A percentile compares a stretch with the other conserved stretches of the same genome.
Evolutionary conservation across 2,329 filamentous ascomycete species (phyloP).

Genomic region (Nemania abortiva): DNA sequence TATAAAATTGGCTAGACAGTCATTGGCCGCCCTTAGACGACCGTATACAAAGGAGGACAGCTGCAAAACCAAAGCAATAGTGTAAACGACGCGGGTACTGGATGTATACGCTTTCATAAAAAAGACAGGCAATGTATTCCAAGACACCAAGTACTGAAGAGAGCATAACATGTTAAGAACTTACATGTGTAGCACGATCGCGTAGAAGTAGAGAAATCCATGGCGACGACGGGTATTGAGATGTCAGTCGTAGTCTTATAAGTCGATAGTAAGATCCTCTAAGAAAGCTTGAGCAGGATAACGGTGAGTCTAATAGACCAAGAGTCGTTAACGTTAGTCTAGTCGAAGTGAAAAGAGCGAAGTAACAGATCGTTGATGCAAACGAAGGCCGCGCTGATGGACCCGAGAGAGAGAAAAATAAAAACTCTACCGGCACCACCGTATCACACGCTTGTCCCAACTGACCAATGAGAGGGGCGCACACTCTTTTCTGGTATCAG

Average conservation of each 20-base stretch:
- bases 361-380: constrained; percentile 10
- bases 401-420: constrained; percentile 25
- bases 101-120: not conserved
- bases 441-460: constrained; percentile 28
- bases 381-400: constrained; percentile 23
- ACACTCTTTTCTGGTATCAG: constrained; percentile 30
- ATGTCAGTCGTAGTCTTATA: constrained; percentile 12
- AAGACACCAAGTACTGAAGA: constrained; percentile 16
- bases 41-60: not conserved
- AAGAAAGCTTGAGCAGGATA: constrained; percentile 2
- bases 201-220: constrained; percentile 58
- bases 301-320: constrained; percentile 22
- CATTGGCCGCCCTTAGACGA: constrained; percentile 13
- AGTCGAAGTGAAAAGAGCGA: constrained; percentile 6
- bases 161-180: constrained; percentile 42
- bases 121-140: constrained; percentile 18
- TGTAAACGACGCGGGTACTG: not conserved
- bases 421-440: constrained; percentile 38
- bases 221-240: constrained; percentile 48
- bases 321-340: constrained; percentile 25
- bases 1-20: constrained; percentile 22
- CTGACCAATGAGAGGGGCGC: constrained; percentile 37
- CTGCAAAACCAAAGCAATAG: constrained; percentile 5
- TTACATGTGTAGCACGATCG: constrained; percentile 67
- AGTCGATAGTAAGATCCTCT: constrained; percentile 18